phyloP scores from a whole-genome alignment of 768 basidiomycete genomes.

The Boletus sensibilis region DNA sequence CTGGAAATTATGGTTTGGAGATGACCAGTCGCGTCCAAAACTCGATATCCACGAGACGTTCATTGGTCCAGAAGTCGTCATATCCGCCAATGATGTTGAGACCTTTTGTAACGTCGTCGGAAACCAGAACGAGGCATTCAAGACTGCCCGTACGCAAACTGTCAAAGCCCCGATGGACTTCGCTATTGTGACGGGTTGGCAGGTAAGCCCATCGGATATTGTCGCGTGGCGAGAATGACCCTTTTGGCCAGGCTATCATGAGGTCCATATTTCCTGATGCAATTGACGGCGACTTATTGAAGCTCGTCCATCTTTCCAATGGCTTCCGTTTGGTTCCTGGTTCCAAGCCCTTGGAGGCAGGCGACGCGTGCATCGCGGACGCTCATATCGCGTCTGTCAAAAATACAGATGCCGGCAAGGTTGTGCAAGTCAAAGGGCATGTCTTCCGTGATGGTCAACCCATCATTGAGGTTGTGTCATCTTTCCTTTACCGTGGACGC shows the following conservation, averaged over 20 bases:
- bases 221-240: conserved; percentile 3
- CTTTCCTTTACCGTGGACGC: conserved; percentile 95
- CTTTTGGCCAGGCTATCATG: conserved; percentile 85
- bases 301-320: conserved; percentile 96
- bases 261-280: conserved; percentile 91
- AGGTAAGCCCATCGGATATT: conserved; percentile 53
- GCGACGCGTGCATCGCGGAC: conserved; percentile 87
- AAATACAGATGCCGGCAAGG: conserved; percentile 90
- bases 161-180: conserved; percentile 98
- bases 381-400: conserved; percentile 86
- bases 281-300: conserved; percentile 93
- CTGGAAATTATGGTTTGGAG: conserved; percentile 98
- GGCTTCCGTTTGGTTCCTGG: conserved; percentile 89
- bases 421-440: conserved; percentile 84
- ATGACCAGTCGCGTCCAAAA: conserved; percentile 70
- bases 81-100: conserved; percentile 76
- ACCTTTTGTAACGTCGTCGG: conserved; percentile 91
- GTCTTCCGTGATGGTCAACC: conserved; percentile 75
- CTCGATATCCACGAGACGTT: conserved; percentile 82
- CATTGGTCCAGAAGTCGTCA: conserved; percentile 80
- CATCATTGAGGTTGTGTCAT: conserved; percentile 90
- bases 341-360: conserved; percentile 71
- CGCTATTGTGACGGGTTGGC: conserved; percentile 97
- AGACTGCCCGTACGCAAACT: conserved; percentile 60
- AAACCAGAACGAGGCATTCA: conserved; percentile 90